phyloP scores from a whole-genome alignment of 2,329 filamentous ascomycete genomes.

The Cordyceps fumosorosea region DNA sequence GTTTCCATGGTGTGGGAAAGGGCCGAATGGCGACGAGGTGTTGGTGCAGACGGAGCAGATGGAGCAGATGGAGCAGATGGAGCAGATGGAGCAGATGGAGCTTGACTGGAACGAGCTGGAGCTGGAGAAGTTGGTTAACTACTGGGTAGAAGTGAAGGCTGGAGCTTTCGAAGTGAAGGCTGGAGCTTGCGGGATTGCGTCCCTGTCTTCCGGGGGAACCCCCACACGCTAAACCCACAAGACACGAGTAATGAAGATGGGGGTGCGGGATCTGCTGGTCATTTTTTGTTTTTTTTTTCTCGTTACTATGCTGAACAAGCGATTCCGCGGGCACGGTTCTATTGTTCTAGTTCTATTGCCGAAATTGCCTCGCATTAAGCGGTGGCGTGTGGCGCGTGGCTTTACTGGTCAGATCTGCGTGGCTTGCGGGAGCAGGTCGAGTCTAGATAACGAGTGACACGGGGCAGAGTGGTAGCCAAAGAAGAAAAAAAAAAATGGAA shows the following conservation, averaged over 20 bases:
- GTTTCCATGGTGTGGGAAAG: neutral
- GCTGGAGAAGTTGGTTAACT: no score
- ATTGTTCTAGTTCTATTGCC: neutral
- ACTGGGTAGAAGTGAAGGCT: no score
- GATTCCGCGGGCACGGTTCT: no score
- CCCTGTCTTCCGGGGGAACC: neutral
- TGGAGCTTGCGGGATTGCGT: neutral
- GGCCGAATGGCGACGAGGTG: conserved; percentile 1
- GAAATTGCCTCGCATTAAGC: neutral
- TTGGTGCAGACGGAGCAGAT: neutral
- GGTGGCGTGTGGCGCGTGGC: neutral
- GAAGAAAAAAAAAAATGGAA: neutral
- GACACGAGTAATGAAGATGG: conserved; percentile 8
- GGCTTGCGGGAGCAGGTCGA: no score
- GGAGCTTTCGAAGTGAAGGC: no score
- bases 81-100: no score
- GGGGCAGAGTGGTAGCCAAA: no score
- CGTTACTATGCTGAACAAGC: no score
- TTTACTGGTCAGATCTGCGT: neutral
- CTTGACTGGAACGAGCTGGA: no score
- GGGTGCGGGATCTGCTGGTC: neutral
- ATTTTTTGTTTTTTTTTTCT: no score
- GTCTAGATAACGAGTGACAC: no score
- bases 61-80: no score
- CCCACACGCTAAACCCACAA: neutral